Conservation (phyloP, 495 filamentous ascomycete genomes). For the Neurospora africana region DNA sequence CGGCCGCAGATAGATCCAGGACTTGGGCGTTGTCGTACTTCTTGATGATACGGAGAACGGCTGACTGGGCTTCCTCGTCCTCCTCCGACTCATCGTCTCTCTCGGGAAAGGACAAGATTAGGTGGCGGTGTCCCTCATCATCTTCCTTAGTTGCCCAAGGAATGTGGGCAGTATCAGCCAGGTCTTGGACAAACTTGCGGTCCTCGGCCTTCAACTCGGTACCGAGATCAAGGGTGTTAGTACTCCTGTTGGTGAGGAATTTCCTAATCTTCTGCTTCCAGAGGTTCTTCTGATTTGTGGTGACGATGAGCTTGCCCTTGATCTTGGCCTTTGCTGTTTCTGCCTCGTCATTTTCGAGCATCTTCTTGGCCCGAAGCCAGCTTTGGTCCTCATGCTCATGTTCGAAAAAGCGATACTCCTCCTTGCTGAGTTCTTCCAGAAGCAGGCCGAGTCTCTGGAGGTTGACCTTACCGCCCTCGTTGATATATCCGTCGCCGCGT, state of each 20-base stretch:
- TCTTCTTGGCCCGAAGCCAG: conserved; percentile 83
- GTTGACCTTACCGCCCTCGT: conserved; percentile 87
- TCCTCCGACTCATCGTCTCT: conserved; percentile 49
- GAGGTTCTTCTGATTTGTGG: conserved; percentile 68
- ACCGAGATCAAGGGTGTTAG: conserved; percentile 57
- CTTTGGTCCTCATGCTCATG: conserved; percentile 74
- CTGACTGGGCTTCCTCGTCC: conserved; percentile 78
- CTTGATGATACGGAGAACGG: conserved; percentile 71
- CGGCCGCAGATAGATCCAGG: conserved; percentile 66
- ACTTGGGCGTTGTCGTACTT: conserved; percentile 84
- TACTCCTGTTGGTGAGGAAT: conserved; percentile 56
- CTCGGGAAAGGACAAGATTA: conserved; percentile 56
- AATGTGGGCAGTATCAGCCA: conserved; percentile 71
- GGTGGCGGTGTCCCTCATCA: conserved; percentile 67
- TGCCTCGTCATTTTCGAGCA: conserved; percentile 42
- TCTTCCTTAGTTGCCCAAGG: conserved; percentile 73
- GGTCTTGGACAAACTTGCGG: conserved; percentile 81
- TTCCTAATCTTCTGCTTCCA: conserved; percentile 68
- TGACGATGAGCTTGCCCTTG: conserved; percentile 59
- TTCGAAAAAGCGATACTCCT: conserved; percentile 88
- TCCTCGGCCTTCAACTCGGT: conserved; percentile 69
- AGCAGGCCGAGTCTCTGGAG: conserved; percentile 66
- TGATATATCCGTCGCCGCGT: conserved; percentile 89
- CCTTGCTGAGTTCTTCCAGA: conserved; percentile 65
- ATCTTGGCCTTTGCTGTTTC: conserved; percentile 39